A percentile compares a stretch with the other conserved stretches of the same genome.
phyloP scores from a whole-genome alignment of 2,329 filamentous ascomycete genomes.

The Sclerotinia borealis region DNA sequence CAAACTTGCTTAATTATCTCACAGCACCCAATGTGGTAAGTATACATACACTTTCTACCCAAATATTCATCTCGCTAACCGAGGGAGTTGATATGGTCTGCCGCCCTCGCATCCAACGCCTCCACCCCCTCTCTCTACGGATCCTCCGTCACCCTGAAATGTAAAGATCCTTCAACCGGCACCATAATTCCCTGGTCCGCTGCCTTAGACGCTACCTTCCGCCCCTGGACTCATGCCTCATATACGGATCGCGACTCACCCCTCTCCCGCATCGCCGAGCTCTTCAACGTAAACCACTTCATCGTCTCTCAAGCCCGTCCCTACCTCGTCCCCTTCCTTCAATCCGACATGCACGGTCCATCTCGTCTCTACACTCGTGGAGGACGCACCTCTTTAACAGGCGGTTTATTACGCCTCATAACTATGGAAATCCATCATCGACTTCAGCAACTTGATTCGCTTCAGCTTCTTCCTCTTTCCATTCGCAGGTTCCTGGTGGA shows the following conservation, averaged over 20 bases:
- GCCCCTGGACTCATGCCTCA: constrained; percentile 47
- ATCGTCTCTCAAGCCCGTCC: constrained; percentile 89
- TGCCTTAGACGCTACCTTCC: constrained; percentile 43
- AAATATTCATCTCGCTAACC: background rate
- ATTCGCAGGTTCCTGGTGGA: constrained; percentile 75
- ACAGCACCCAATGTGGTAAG: constrained; percentile 87
- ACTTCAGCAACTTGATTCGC: constrained; percentile 70
- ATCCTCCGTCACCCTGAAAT: constrained; percentile 48
- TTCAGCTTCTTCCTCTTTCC: constrained; percentile 63
- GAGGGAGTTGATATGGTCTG: constrained; percentile 52
- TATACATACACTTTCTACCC: constrained; percentile 25
- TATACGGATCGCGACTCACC: constrained; percentile 53
- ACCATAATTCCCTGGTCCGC: constrained; percentile 54
- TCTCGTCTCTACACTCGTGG: constrained; percentile 53
- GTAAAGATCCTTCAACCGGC: constrained; percentile 55
- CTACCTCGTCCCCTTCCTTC: constrained; percentile 80
- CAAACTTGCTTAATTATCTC: constrained; percentile 83
- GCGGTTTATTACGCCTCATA: constrained; percentile 60
- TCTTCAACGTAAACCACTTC: constrained; percentile 80
- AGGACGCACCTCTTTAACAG: constrained; percentile 51
- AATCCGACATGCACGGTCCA: constrained; percentile 73
- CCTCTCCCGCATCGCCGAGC: constrained; percentile 54
- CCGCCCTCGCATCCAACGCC: constrained; percentile 52
- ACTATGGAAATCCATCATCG: constrained; percentile 75
- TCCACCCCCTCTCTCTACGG: constrained; percentile 43